A percentile compares a stretch with the other conserved stretches of the same genome.
phyloP scores from a whole-genome alignment of 73 alveolate genomes.

The Paramecium pentaurelia region DNA sequence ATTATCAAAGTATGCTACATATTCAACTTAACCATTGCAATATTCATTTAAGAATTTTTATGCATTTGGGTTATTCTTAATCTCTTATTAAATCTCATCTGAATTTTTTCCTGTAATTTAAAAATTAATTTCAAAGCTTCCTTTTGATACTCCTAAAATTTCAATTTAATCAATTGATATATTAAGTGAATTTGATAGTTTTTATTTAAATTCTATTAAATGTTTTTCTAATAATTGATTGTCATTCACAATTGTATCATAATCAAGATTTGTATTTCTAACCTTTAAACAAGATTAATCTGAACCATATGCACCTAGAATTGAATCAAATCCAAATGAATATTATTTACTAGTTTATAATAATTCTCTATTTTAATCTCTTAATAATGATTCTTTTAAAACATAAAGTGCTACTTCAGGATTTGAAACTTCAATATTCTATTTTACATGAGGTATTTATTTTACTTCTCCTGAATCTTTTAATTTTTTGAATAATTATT shows the following conservation, averaged over 20 bases:
- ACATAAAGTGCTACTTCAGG: background rate
- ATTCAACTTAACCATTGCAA: background rate
- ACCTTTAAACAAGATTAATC: background rate
- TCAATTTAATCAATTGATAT: background rate
- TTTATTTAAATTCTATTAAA: background rate
- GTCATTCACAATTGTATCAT: background rate
- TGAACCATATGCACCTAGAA: background rate
- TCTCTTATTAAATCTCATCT: background rate
- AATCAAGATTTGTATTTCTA: background rate
- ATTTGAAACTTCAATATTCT: background rate
- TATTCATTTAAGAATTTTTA: background rate
- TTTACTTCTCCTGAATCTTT: too few relatives aligned
- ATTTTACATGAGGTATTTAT: background rate
- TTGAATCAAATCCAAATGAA: background rate
- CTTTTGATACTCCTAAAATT: background rate
- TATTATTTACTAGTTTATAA: background rate
- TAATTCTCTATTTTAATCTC: background rate
- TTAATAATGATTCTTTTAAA: background rate
- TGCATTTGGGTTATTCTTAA: background rate
- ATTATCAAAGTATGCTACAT: background rate
- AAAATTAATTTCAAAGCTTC: background rate
- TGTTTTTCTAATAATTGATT: background rate
- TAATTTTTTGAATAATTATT: too few relatives aligned
- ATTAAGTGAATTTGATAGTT: background rate
- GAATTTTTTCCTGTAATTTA: background rate